Base-by-base conservation (phyloP, 1,284 basidiomycete genomes). In the Mycena citricolor region DNA sequence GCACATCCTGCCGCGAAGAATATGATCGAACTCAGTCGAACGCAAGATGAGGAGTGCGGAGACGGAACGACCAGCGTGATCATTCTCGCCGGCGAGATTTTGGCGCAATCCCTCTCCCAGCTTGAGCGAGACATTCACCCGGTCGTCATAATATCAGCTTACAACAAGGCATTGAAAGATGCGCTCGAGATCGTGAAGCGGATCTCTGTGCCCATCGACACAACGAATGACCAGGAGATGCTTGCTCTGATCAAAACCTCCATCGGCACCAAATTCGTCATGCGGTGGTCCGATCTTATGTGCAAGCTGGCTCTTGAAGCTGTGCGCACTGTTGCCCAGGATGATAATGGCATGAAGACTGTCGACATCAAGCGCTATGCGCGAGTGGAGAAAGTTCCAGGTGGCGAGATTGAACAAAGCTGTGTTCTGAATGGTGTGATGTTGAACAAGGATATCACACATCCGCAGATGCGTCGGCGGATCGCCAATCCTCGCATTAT, bases 361-460 rank as follows among this genome's bases (percentile, higher is more conserved):
- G 92, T 99, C 49, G 94, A 99, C 65, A 90, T 99, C 67, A 99
- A 99, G 74, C 87, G 95, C 24, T 98, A 99, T 64, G 94, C 94
- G 2, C 81, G 94, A 23, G 92, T 99, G 5, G 95, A 99, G 69
- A 99, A 99, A 72, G 79, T 99, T 5, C 93, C 94, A 2, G 95
- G 95, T 17, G 95, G 94, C 17, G 94, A 95, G 69, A 98, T 99
- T 59, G 97, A 99, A 69, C 81, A 95, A 50, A 92, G 87, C 54
- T 69, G 73, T 45, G 95, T 99, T 1, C 68, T 99, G 49, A 82
- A 79, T 49, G 94, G 95, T 41, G 87, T 99, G 49, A 94, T 99
- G 87, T 68, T 99, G 61, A 98, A 97, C 82, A 99, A 99, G 76
- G 95, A 99, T 65, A 90, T 99, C 57, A 97, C 94, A 0, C 97